Evolutionary conservation across 192 early-diverging fungal genomes (phyloP), one percentile per base, ranked within the genome.

Genomic region (Dissophora globulifera): DNA sequence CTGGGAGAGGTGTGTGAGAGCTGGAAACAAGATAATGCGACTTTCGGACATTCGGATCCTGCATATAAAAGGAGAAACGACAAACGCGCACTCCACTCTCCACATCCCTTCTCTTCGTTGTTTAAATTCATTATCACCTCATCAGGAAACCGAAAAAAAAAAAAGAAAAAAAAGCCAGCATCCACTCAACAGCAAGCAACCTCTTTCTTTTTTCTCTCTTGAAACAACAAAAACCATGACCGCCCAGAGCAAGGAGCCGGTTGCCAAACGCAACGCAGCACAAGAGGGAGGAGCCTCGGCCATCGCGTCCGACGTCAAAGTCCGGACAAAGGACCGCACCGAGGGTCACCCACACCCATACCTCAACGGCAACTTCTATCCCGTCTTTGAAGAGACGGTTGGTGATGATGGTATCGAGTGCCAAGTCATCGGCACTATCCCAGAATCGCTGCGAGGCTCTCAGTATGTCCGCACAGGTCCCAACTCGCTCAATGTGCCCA

Each of bases 381-480:
- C 71, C 2, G 62, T 76, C 15, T 76, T 66, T 50, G 71, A 76
- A 25, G 71, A 76, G 45, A 66, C 71, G 12, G 57, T 76, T 16
- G 63, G 51, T 2, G 56, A 76, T 15, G 71, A 76, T 3, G 71
- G 71, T 38, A 76, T 76, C 42, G 57, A 61, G 45, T 76, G 71
- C 29, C 52, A 75, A 17, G 57, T 75, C 41, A 33, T 65, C 38
- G 70, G 71, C 11, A 42, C 20, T 45, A 65, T 76, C 22, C 71
- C 62, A 6, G 57, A 59, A 26, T 52, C 58, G n/a, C 63, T 66
- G 3, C 55, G 62, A 2, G 55, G 56, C 2, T 64, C 60, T 0
- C 71, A 76, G 26, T 76, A 76, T 33, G 43, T 76, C 43, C 55
- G 71, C 16, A 76, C 71, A 26, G 71, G 71, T 7, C 71, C 62